Percentiles rank a stretch among this genome's conserved stretches.
Conservation (phyloP, 306 rosid genomes). For the Heteromeles arbutifolia region DNA sequence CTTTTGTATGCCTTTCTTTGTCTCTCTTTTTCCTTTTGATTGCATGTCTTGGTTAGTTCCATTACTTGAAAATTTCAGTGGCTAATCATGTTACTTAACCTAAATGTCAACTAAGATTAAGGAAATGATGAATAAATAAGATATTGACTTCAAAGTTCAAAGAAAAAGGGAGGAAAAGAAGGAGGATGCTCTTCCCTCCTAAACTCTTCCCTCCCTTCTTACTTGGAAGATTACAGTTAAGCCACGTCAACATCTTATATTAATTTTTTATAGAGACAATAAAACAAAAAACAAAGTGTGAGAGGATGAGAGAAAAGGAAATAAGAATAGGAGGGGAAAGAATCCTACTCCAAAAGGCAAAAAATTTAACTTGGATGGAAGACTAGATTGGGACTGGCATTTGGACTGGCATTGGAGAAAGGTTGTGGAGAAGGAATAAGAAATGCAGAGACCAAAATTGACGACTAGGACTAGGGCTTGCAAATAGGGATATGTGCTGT, state of each 20-base stretch:
- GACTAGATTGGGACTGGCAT: too few species aligned
- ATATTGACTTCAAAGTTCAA: neutral
- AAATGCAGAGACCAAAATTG: slow-evolving; percentile 37
- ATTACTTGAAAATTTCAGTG: neutral
- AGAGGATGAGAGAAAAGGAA: rapidly evolving
- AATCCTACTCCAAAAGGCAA: neutral
- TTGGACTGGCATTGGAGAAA: slow-evolving; percentile 18
- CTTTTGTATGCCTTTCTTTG: neutral
- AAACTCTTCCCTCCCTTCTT: too few species aligned
- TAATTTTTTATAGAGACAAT: too few species aligned
- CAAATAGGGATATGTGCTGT: slow-evolving; percentile 50
- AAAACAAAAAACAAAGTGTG: too few species aligned
- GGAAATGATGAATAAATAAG: neutral
- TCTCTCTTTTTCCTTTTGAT: neutral
- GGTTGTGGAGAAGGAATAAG: slow-evolving; percentile 5
- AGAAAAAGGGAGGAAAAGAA: neutral
- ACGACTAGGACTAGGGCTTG: slow-evolving; percentile 36
- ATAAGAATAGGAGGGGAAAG: too few species aligned
- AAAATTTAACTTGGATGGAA: neutral
- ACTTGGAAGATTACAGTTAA: too few species aligned
- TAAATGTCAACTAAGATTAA: neutral
- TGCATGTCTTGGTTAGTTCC: neutral
- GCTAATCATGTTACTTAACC: neutral
- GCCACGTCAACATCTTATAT: too few species aligned
- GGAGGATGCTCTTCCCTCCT: too few species aligned